Evolutionary conservation across 2,329 filamentous ascomycete genomes (phyloP).

Genomic region (Cercospora sp.): DNA sequence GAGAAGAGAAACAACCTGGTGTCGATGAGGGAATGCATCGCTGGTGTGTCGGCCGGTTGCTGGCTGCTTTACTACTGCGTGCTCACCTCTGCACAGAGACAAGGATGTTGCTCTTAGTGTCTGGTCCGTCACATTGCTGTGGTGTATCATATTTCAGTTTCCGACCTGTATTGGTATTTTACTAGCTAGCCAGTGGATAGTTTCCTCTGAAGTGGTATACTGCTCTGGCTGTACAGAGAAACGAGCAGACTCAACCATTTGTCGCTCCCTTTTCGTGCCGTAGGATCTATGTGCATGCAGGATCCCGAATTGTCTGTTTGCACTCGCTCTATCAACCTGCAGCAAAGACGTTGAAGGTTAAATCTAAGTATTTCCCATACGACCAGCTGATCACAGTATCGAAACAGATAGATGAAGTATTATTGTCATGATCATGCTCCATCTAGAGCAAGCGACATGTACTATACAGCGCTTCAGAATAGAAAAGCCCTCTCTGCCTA

Average conservation of each 20-base stretch:
- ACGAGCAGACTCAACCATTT: not conserved
- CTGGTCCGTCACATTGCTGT: not conserved
- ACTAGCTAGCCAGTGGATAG: not conserved
- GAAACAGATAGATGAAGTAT: no score
- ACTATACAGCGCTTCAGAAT: not conserved
- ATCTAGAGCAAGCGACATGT: not conserved
- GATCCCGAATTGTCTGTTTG: not conserved
- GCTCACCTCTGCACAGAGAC: not conserved
- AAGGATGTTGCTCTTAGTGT: not conserved
- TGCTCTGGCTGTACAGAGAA: not conserved
- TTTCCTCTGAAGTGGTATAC: not conserved
- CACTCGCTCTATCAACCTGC: no score
- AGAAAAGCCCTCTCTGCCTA: not conserved
- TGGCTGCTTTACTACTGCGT: not conserved
- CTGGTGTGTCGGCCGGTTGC: not conserved
- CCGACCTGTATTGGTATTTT: not conserved
- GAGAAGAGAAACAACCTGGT: not conserved
- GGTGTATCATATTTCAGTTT: not conserved
- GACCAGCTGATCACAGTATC: no score
- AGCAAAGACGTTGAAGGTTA: no score
- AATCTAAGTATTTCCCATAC: no score
- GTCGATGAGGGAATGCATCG: not conserved
- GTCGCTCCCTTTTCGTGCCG: not conserved
- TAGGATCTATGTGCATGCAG: not conserved
- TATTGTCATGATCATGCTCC: no score